Conservation (phyloP, 345 rosid species). For the Angophora floribunda region DNA sequence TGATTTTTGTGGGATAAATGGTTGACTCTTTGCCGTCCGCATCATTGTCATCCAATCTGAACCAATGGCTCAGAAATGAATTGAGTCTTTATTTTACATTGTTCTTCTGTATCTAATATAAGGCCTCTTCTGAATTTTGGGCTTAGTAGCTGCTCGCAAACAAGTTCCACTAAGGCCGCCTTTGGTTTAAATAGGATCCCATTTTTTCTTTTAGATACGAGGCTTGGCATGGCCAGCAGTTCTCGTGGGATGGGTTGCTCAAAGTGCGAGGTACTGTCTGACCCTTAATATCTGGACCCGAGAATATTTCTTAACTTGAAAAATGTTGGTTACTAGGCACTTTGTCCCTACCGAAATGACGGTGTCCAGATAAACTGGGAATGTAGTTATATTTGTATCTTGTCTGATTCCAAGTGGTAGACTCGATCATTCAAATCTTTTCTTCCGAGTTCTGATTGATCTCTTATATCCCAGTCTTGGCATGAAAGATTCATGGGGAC, state of each 20-base stretch:
- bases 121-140: not conserved
- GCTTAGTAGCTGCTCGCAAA: not conserved
- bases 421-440: not conserved
- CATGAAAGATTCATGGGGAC: conserved; percentile 41
- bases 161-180: not conserved
- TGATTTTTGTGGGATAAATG: not conserved
- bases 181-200: not conserved
- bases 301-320: not conserved
- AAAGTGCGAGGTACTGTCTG: conserved; percentile 30
- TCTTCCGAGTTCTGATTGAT: not conserved
- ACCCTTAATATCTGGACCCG: not conserved
- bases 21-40: not conserved
- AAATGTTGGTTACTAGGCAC: not conserved
- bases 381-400: not conserved
- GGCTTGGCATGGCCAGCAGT: conserved; percentile 36
- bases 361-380: not conserved
- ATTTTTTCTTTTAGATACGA: conserved; percentile 9
- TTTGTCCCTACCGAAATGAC: not conserved
- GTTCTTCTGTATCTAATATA: not conserved
- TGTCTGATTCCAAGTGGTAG: not conserved
- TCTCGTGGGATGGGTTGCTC: conserved; percentile 42
- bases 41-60: not conserved
- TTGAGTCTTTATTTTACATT: not conserved
- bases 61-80: not conserved
- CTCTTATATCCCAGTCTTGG: conserved; percentile 22